Conservation (phyloP, 2,329 filamentous ascomycete genomes). For the Trichophyton equinum region DNA sequence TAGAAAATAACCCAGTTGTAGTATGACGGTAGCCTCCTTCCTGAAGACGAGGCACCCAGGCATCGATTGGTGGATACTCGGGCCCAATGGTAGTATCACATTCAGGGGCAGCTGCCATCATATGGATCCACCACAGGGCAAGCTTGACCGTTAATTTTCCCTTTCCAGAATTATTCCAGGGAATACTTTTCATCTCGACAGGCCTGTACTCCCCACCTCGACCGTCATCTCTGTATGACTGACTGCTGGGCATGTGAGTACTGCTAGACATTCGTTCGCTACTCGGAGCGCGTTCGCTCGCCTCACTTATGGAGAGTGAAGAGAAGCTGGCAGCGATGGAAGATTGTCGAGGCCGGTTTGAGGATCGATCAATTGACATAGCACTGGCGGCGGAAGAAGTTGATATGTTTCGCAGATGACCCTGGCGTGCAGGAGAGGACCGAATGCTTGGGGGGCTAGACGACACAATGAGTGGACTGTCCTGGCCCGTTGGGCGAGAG, state of each 20-base stretch:
- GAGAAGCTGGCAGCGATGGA: neutral
- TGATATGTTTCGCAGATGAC: neutral
- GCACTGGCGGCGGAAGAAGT: neutral
- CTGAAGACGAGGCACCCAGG: neutral
- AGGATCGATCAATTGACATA: neutral
- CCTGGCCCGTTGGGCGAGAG: neutral
- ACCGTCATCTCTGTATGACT: neutral
- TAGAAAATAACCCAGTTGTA: neutral
- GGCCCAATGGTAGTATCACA: constrained; percentile 3
- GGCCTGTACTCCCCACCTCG: constrained; percentile 4
- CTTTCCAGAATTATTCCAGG: constrained; percentile 5
- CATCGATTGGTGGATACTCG: constrained; percentile 3
- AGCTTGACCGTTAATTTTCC: constrained; percentile 9
- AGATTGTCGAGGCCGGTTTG: neutral
- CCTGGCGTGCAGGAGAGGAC: neutral
- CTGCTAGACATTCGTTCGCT: neutral
- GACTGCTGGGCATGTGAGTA: neutral
- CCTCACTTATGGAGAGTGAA: neutral
- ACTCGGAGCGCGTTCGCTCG: neutral
- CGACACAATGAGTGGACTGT: neutral
- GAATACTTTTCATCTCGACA: constrained; percentile 11
- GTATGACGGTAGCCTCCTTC: neutral
- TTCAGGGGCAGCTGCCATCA: constrained; percentile 9
- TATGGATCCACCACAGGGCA: constrained; percentile 12
- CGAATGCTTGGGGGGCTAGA: neutral